Evolutionary conservation across 305 asterid species (phyloP).

Genomic region (Ruellia speciosa): DNA sequence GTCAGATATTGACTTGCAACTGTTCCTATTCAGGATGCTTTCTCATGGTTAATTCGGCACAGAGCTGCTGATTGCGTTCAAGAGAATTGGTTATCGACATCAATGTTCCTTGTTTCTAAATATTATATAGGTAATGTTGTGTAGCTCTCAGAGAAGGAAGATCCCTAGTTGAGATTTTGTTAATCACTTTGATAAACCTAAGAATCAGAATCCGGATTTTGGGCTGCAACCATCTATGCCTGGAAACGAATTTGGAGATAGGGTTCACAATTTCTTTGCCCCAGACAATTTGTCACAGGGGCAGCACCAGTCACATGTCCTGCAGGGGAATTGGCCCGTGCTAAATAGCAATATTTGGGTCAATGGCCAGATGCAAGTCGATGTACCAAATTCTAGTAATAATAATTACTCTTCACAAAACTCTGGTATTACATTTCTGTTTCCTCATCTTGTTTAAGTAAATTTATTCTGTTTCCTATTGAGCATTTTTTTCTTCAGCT

Average conservation of each 20-base stretch:
- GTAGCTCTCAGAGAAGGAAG: constrained; percentile 18
- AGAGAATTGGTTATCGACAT: constrained; percentile 23
- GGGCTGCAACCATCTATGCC: constrained; percentile 71
- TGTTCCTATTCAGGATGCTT: background rate
- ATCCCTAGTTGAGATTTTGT: constrained; percentile 10
- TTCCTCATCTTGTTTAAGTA: constrained; percentile 11
- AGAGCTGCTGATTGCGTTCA: background rate
- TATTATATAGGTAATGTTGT: constrained; percentile 16
- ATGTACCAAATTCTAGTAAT: constrained; percentile 33
- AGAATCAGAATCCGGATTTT: constrained; percentile 21
- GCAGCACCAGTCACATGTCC: constrained; percentile 48
- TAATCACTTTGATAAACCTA: constrained; percentile 14
- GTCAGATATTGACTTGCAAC: background rate
- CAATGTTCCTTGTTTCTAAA: constrained; percentile 14
- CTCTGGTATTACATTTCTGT: constrained; percentile 40
- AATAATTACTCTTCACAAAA: constrained; percentile 48
- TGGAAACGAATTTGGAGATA: constrained; percentile 88
- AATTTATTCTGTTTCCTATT: constrained; percentile 1
- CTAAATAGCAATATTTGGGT: constrained; percentile 51
- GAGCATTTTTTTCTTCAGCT: background rate
- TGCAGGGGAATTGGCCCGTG: constrained; percentile 60
- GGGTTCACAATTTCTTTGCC: constrained; percentile 93
- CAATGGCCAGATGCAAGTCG: constrained; percentile 52
- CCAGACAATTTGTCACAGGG: constrained; percentile 66
- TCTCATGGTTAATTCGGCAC: background rate